These are phyloP conservation scores for Fusarium sp. DNA, from an alignment of 2,329 filamentous ascomycete species.

Conservation along the genomic window DNA sequence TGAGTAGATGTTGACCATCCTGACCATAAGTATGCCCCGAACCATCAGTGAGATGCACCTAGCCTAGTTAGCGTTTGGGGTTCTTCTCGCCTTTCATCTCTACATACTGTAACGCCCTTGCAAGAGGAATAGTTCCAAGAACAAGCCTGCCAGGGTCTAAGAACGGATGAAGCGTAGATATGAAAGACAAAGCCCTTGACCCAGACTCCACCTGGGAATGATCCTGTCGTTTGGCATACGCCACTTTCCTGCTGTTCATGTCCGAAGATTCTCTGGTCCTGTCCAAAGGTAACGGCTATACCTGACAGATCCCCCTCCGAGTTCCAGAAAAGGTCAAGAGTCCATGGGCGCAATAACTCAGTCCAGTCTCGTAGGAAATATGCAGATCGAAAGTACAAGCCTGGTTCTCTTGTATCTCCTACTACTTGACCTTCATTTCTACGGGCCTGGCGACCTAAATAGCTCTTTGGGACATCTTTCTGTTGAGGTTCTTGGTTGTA, in stretches of 20 bases:
- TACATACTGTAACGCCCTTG: not conserved
- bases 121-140: not conserved
- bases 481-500: not conserved
- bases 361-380: not conserved
- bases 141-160: fast-evolving
- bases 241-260: not conserved
- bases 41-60: not conserved
- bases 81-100: fast-evolving
- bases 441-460: fast-evolving
- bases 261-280: not conserved
- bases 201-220: fast-evolving
- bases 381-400: not conserved
- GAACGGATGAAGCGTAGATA: not conserved
- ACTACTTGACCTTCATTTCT: not conserved
- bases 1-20: fast-evolving
- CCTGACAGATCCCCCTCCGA: fast-evolving
- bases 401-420: not conserved
- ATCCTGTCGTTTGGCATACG: fast-evolving
- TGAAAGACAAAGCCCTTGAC: not conserved
- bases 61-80: fast-evolving
- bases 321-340: not conserved
- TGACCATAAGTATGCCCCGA: not conserved
- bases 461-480: not conserved
- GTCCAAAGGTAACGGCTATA: fast-evolving
- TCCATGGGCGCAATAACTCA: fast-evolving